phyloP scores from a whole-genome alignment of 192 early-diverging fungal genomes.

The Podila clonocystis region DNA sequence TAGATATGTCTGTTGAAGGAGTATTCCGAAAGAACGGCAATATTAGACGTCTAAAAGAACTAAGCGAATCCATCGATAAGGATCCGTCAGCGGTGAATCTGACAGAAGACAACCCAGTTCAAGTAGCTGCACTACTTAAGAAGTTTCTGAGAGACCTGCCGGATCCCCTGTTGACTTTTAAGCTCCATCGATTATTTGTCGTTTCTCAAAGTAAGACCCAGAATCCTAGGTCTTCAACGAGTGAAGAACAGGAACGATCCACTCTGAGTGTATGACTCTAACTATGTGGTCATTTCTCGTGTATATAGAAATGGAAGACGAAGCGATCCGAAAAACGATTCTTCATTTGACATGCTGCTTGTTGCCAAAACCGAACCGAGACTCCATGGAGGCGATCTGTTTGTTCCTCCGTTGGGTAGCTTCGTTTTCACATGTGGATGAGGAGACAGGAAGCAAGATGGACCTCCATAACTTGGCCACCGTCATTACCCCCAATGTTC shows the following conservation, averaged over 20 bases:
- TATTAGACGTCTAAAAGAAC: conserved; percentile 87
- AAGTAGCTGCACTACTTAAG: conserved; percentile 94
- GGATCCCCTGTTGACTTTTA: conserved; percentile 92
- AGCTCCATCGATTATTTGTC: conserved; percentile 88
- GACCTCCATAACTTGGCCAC: conserved; percentile 91
- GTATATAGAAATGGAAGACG: conserved; percentile 60
- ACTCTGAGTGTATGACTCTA: neutral
- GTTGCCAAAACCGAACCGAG: conserved; percentile 90
- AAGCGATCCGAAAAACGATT: conserved; percentile 65
- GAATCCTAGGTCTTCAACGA: too few relatives aligned
- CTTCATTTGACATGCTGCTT: conserved; percentile 87
- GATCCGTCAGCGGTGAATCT: conserved; percentile 80
- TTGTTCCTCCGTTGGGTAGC: conserved; percentile 91
- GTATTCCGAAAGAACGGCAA: conserved; percentile 99
- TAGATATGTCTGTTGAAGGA: conserved; percentile 85
- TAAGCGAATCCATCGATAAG: conserved; percentile 87
- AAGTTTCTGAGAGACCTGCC: conserved; percentile 97
- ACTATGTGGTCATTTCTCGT: neutral
- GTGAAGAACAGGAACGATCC: too few relatives aligned
- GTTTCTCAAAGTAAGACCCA: conserved; percentile 69
- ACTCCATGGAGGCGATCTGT: conserved; percentile 91
- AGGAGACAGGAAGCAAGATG: conserved; percentile 91
- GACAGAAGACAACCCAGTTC: conserved; percentile 80
- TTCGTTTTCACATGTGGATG: conserved; percentile 72
- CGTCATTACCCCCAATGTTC: conserved; percentile 94